A percentile compares a stretch with the other conserved stretches of the same genome.
Evolutionary conservation across 768 basidiomycete species (phyloP).

Genomic region (Pleurotus ostreatus): DNA sequence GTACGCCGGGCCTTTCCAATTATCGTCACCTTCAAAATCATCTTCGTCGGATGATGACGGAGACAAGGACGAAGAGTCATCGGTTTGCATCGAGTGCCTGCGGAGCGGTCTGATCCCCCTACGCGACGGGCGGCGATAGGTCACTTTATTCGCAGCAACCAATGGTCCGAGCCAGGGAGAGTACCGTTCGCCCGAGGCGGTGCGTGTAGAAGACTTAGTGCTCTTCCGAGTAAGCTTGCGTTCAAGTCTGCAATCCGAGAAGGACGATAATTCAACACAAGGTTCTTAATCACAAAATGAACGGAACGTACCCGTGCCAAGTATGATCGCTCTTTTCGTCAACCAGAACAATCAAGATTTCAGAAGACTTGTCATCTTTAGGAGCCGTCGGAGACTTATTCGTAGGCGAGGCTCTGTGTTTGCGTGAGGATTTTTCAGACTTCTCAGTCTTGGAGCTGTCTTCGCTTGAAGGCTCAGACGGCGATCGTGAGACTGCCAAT

Average conservation of each 20-base stretch:
- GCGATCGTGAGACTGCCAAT: slow-evolving; percentile 2
- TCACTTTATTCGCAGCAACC: slow-evolving; percentile 4
- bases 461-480: slow-evolving; percentile 6
- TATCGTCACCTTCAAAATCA: background rate
- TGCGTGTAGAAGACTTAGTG: slow-evolving; percentile 4
- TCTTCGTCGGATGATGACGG: slow-evolving; percentile 7
- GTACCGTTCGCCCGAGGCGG: background rate
- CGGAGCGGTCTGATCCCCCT: background rate
- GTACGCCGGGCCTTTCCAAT: background rate
- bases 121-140: background rate
- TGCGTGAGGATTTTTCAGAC: slow-evolving; percentile 3
- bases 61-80: slow-evolving; percentile 1
- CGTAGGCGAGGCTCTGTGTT: background rate
- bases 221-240: slow-evolving; percentile 1
- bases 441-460: slow-evolving; percentile 5
- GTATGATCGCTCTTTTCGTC: slow-evolving; percentile 9
- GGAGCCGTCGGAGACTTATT: background rate
- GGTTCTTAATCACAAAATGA: background rate
- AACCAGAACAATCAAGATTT: slow-evolving; percentile 7
- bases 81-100: background rate
- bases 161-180: slow-evolving; percentile 8
- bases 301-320: slow-evolving; percentile 7
- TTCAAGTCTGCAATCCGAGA: background rate
- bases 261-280: background rate
- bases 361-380: slow-evolving; percentile 4